Evolutionary conservation across 2,329 filamentous ascomycete species (phyloP), one percentile per base, ranked within the genome.

Genomic region (Verticillium nubilum): DNA sequence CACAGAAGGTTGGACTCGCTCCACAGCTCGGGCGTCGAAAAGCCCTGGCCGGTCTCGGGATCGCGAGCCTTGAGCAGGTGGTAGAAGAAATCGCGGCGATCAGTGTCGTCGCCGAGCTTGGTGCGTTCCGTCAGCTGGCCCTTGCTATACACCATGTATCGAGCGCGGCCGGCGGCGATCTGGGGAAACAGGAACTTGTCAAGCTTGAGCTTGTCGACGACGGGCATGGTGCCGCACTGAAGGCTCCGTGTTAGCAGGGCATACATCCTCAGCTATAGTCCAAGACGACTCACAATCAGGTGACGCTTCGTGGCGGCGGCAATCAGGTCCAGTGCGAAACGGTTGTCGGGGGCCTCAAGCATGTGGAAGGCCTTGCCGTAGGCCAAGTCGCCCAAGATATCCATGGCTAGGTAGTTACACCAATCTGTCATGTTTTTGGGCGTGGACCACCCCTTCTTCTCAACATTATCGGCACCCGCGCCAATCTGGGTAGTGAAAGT

Each of bases 71-170:
- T 87, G 61, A 91, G 81, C 12, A 92, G 80, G 70, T 91, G 86
- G 73, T 90, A 87, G 75, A 91, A 91, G 76, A 91, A 91, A 69
- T 91, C 89, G 59, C 87, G 85, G 33, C 88, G 86, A 66, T 85
- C 86, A 54, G 82, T 86, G 64, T 83, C 85, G 64, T 86, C 85
- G 28, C 86, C 86, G 27, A 88, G 75, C 62, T 86, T 84, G 55
- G 86, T 89, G 26, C 88, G 82, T 67, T 90, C 84, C 15, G 81
- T 81, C 47, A 89, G 80, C 72, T 90, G 88, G 2, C 79, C 76
- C 56, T 87, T 86, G 71, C 86, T 88, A 74, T 90, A 90, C 57
- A 81, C 80, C 81, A 91, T 89, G 69, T 91, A 91, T 61, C 83
- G 80, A 69, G 84, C 87, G 3, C 88, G 83, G 52, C 86, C 86